Evolutionary conservation across 441 rosid species (phyloP), one percentile per base, ranked within the genome.

Genomic region (Erodium texanum): DNA sequence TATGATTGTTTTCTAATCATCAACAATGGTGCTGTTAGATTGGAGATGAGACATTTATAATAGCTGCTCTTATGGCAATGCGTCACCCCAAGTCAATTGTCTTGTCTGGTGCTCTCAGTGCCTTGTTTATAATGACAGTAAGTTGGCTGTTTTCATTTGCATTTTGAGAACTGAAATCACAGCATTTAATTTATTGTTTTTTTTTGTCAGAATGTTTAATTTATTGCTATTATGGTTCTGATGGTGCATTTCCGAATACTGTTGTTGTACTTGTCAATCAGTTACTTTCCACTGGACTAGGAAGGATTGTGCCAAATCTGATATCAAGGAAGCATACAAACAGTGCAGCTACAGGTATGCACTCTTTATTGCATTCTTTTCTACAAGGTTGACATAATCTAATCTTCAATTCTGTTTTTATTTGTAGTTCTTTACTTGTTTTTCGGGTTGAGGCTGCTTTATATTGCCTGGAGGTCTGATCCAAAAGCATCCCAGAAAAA

Each of bases 41-140:
- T 81, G 99, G 99, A 45, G 99, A 94, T 82, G 99, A 94, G 73
- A 94, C 99, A 7, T 94, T 94, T 77, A 94, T 94, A 66, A 94
- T 94, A 76, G 99, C 99, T 27, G 99, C 99, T 62, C 83, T 94
- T 59, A 92, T 94, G 99, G 99, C 99, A 14, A 94, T 94, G 99
- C 93, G 99, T 24, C 98, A 94, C 67, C 99, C 99, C 4, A 94
- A 89, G 78, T 86, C 99, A 29, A 94, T 72, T 29, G 99, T 94
- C 68, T 66, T 94, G 5, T 92, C 96, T 7, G 99, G 99, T 70
- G 99, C 99, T 0, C 96, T 94, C 36, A 62, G 86, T 29, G 99
- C 99, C 68, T 75, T 94, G 82, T 36, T 91, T 81, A 96, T 94
- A 34, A 94, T 94, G 99, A 94, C 99, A 1, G 99, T 94, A 85